Conservation (phyloP, 305 asterid genomes). For the Fraxinus platypoda region DNA sequence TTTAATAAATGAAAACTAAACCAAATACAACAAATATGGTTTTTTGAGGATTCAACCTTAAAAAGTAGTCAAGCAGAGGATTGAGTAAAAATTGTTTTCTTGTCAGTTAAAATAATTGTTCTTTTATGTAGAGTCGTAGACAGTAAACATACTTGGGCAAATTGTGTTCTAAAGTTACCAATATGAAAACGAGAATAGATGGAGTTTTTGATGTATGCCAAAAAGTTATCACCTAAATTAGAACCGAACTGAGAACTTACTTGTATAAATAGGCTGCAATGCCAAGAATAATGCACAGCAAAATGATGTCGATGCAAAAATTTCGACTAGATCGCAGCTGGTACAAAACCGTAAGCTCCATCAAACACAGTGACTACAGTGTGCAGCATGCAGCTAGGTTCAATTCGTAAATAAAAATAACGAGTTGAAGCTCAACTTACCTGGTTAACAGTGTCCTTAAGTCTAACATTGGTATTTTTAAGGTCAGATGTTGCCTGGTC, state of each 20-base stretch:
- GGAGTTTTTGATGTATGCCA: neutral
- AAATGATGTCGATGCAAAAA: conserved; percentile 85
- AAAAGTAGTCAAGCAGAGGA: neutral
- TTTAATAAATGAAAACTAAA: neutral
- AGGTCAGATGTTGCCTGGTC: conserved; percentile 89
- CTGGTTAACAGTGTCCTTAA: conserved; percentile 88
- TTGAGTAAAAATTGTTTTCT: neutral
- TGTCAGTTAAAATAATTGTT: neutral
- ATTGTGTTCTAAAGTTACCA: neutral
- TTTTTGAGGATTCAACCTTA: conserved; percentile 2
- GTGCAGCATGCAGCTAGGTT: neutral
- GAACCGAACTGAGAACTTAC: conserved; percentile 43
- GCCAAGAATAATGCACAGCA: conserved; percentile 83
- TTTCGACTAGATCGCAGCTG: conserved; percentile 90
- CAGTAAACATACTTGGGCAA: neutral
- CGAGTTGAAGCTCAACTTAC: conserved; percentile 35
- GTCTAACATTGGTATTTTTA: conserved; percentile 88
- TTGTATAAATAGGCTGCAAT: conserved; percentile 93
- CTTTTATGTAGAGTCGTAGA: neutral
- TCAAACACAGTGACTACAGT: neutral
- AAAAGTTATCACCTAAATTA: neutral
- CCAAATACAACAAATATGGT: neutral
- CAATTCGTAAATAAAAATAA: neutral
- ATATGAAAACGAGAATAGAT: neutral
- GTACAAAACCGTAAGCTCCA: conserved; percentile 23